These are phyloP conservation scores for Elongisporangium anandrum DNA, from an alignment of 352 stramenopile species.

Conservation along the genomic window DNA sequence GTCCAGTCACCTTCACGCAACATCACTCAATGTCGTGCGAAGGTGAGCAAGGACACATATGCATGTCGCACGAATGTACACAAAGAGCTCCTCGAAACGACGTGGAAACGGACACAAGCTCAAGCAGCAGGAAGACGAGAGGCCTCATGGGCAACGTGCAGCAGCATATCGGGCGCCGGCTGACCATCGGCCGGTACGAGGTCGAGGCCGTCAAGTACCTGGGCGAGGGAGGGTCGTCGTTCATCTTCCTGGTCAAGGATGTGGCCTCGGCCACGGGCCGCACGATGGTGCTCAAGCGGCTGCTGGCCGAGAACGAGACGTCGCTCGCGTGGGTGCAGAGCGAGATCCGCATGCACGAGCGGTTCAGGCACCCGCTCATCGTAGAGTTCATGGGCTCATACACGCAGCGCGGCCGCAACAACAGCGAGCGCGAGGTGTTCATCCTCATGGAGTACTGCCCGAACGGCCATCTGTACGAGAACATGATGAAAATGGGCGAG, in stretches of 20 bases:
- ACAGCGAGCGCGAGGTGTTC: slow-evolving; percentile 81
- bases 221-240: slow-evolving; percentile 71
- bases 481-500: slow-evolving; percentile 87
- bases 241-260: slow-evolving; percentile 82
- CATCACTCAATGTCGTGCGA: slow-evolving; percentile 12
- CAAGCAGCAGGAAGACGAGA: background rate
- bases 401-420: slow-evolving; percentile 23
- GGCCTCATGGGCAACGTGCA: slow-evolving; percentile 79
- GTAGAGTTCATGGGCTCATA: slow-evolving; percentile 66
- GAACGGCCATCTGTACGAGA: slow-evolving; percentile 90
- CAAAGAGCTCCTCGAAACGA: slow-evolving; percentile 17
- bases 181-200: slow-evolving; percentile 54
- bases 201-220: slow-evolving; percentile 74
- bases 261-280: slow-evolving; percentile 20
- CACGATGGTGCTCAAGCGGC: slow-evolving; percentile 67
- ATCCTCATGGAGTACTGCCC: slow-evolving; percentile 97
- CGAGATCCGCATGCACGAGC: slow-evolving; percentile 73
- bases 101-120: slow-evolving; percentile 8
- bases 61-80: slow-evolving; percentile 7
- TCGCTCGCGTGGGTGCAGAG: slow-evolving; percentile 54
- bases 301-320: slow-evolving; percentile 67
- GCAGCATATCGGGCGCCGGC: slow-evolving; percentile 68
- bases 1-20: slow-evolving; percentile 19
- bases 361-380: slow-evolving; percentile 58
- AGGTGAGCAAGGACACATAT: background rate